Evolutionary conservation across 2,329 filamentous ascomycete genomes (phyloP), one percentile per base, ranked within the genome.

Genomic region (Cylindrodendrum hubeiense): DNA sequence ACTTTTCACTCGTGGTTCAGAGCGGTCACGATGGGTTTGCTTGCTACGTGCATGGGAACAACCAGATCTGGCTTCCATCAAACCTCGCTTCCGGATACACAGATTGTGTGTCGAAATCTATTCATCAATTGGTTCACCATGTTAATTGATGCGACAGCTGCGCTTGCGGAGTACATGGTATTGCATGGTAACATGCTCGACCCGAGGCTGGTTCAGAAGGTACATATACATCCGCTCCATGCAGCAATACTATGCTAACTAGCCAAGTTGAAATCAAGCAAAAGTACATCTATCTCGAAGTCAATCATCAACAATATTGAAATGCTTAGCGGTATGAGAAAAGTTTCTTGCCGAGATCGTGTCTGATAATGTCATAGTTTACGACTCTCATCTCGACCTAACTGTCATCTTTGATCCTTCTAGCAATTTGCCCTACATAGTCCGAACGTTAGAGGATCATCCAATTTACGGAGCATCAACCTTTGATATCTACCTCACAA

Each of bases 31-130:
- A 61, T 37, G 46, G 56, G 2, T 68, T 50, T n/a, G 68, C 68
- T 1, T 70, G 68, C 33, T 70, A 43, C 10, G 49, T 70, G 0
- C 50, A 54, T 0, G 65, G 67, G 3, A 70, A 70, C 9, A 68
- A 70, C 24, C 21, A 68, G 28, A 66, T 70, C 9, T 63, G 52
- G 37, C 44, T 68, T 0, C 52, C 62, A 0, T 24, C 22, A 1
- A 30, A 64, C 15, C 5, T 49, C 1, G 50, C 67, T 15, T 59
- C 62, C 10, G 65, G 67, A 10, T 70, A 61, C 1, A 53, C 51
- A 5, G 68, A 70, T 28, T 1, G 68, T 70, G 12, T 8, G 33
- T 17, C 0, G 0, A 1, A 1, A 3, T 1, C 2, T 3, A 12
- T 10, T 3, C 2, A 10, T 13, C 2, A n/a, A 10, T 19, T 0